Evolutionary conservation across 2,329 filamentous ascomycete species (phyloP), one percentile per base, ranked within the genome.

Genomic region (Curvularia verruculosa): DNA sequence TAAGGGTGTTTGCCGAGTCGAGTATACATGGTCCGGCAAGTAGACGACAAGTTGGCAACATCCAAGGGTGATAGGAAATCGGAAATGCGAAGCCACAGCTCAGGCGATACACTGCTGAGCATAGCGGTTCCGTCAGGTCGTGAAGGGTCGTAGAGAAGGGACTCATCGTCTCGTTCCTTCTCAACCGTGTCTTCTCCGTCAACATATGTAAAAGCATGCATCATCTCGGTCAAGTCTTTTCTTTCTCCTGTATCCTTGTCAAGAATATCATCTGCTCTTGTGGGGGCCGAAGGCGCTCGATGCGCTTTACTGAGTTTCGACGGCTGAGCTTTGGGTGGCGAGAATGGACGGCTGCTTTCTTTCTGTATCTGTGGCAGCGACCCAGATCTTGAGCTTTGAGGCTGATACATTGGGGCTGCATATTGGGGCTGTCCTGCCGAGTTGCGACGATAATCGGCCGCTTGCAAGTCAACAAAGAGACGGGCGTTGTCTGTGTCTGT

Each of bases 161-260:
- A 54, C 23, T 44, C 52, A 3, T 54, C 47, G 46, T 61, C 54
- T 3, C 26, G 29, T 21, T 61, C 54, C 54, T 73, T 69, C 10
- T 69, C 67, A 9, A 63, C 49, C 2, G 58, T 56, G 26, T 73
- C 70, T 2, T 61, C 51, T 6, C 54, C 62, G 21, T 73, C 70
- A 21, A 61, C 60, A 24, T 68, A 73, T 0, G 64, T 68, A 41
- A 73, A 73, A 13, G 70, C 70, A 47, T 73, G 70, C 67, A 73
- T 70, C 70, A 73, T 73, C 15, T 73, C 70, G 15, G 70, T 73
- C 15, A 73, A 37, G 18, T 73, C 70, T 46, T 71, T 70, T 26
- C 69, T 61, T 56, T 73, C 70, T 43, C 70, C 70, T 3, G 70
- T 73, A 29, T 73, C 67, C 48, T 71, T 71, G 23, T 73, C 70